These are phyloP conservation scores for Candida nonsorbophila DNA, from an alignment of 805 yeast genomes.

Conservation along the genomic window DNA sequence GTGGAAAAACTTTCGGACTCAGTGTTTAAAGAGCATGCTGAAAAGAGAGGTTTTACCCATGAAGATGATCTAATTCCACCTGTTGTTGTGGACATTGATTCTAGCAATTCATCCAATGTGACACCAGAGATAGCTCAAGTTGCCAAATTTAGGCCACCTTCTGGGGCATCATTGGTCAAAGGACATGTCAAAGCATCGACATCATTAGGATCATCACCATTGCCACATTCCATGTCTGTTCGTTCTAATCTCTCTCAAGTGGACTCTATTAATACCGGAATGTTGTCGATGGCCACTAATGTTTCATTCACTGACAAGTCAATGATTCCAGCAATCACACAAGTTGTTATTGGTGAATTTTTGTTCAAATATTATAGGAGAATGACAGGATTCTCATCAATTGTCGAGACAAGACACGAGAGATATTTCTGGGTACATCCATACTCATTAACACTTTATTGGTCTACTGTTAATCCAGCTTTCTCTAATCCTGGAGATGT, in stretches of 20 bases:
- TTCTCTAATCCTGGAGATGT: slow-evolving; percentile 59
- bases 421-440: slow-evolving; percentile 97
- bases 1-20: slow-evolving; percentile 44
- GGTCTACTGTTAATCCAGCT: slow-evolving; percentile 82
- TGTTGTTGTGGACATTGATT: slow-evolving; percentile 5
- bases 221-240: slow-evolving; percentile 16
- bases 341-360: slow-evolving; percentile 90
- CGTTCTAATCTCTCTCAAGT: slow-evolving; percentile 24
- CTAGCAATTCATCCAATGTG: slow-evolving; percentile 1
- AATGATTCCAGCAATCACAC: slow-evolving; percentile 83
- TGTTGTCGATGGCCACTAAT: slow-evolving; percentile 49
- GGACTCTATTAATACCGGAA: slow-evolving; percentile 27
- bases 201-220: slow-evolving; percentile 3
- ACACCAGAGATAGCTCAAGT: slow-evolving; percentile 7
- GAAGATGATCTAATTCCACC: slow-evolving; percentile 17
- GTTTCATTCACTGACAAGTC: slow-evolving; percentile 63
- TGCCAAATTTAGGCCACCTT: slow-evolving; percentile 8
- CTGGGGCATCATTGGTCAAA: neutral
- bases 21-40: slow-evolving; percentile 40
- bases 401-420: slow-evolving; percentile 80
- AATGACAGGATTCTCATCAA: slow-evolving; percentile 66
- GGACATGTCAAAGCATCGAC: neutral
- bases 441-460: slow-evolving; percentile 80
- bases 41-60: slow-evolving; percentile 43
- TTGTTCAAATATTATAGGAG: slow-evolving; percentile 79